phyloP scores from a whole-genome alignment of 1,139 yeast species.

The Williopsis jadinii region DNA sequence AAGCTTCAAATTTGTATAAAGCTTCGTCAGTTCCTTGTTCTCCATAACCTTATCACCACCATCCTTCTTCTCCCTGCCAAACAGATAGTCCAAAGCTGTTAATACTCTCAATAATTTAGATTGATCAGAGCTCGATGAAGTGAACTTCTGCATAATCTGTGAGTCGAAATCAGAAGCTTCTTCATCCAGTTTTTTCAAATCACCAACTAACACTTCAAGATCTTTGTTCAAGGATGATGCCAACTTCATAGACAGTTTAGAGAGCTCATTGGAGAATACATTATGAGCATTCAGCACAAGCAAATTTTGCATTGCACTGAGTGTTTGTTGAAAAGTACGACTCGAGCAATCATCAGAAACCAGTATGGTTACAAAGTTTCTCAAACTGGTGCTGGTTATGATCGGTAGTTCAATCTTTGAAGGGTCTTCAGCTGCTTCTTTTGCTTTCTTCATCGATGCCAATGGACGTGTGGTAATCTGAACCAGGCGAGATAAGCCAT shows the following conservation, averaged over 20 bases:
- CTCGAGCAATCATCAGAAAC: constrained; percentile 86
- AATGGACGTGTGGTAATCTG: constrained; percentile 76
- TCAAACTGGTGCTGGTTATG: constrained; percentile 58
- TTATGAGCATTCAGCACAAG: constrained; percentile 53
- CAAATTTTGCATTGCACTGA: constrained; percentile 77
- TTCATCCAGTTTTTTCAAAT: constrained; percentile 31
- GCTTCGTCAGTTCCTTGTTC: constrained; percentile 43
- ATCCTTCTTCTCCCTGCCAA: constrained; percentile 27
- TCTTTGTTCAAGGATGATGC: constrained; percentile 55
- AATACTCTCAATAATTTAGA: constrained; percentile 77
- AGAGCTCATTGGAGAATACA: constrained; percentile 62
- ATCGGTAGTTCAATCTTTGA: constrained; percentile 48
- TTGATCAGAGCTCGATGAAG: constrained; percentile 80
- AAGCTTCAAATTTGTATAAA: constrained; percentile 63
- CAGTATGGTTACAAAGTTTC: constrained; percentile 59
- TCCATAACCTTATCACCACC: constrained; percentile 20
- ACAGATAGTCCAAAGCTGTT: constrained; percentile 84
- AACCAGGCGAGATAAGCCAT: constrained; percentile 63
- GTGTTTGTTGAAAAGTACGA: constrained; percentile 77
- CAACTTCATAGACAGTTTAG: constrained; percentile 55
- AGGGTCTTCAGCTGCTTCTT: constrained; percentile 19
- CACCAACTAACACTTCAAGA: constrained; percentile 42
- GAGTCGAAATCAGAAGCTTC: constrained; percentile 42
- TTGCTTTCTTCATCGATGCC: constrained; percentile 36
- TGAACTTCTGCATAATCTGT: constrained; percentile 56